Conservation (phyloP, 768 basidiomycete species). For the Lentinula lateritia region DNA sequence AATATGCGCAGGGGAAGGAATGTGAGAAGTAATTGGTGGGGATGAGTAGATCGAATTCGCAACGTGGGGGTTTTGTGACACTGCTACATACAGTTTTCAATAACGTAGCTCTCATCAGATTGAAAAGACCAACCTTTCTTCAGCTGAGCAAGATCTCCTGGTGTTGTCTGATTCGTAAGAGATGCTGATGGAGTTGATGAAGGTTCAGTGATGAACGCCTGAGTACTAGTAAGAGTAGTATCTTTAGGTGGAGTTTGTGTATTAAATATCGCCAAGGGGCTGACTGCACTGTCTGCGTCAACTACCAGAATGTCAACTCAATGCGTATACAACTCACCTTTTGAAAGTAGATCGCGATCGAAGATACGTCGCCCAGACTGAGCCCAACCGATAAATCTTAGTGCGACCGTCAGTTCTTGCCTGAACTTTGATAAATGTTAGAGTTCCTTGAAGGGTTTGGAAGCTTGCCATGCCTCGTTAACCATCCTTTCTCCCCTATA, state of each 20-base stretch:
- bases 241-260: slow-evolving; percentile 8
- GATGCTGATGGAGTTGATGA: neutral
- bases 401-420: slow-evolving; percentile 51
- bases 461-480: neutral
- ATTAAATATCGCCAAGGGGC: slow-evolving; percentile 36
- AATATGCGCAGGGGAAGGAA: neutral
- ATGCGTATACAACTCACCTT: slow-evolving; percentile 31
- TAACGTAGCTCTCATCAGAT: neutral
- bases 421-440: slow-evolving; percentile 24
- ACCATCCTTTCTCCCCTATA: slow-evolving; percentile 45
- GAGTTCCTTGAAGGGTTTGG: neutral
- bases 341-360: slow-evolving; percentile 32
- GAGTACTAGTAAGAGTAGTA: slow-evolving; percentile 18
- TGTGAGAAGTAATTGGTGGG: neutral
- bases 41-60: neutral
- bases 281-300: slow-evolving; percentile 30
- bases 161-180: neutral
- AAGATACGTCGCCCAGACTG: slow-evolving; percentile 42
- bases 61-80: neutral
- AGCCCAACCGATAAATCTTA: slow-evolving; percentile 61
- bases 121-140: slow-evolving; percentile 59
- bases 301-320: neutral
- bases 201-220: neutral
- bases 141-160: slow-evolving; percentile 30
- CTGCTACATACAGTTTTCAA: neutral